Evolutionary conservation across 768 basidiomycete species (phyloP).

Genomic region (Cytidiella melzeri): DNA sequence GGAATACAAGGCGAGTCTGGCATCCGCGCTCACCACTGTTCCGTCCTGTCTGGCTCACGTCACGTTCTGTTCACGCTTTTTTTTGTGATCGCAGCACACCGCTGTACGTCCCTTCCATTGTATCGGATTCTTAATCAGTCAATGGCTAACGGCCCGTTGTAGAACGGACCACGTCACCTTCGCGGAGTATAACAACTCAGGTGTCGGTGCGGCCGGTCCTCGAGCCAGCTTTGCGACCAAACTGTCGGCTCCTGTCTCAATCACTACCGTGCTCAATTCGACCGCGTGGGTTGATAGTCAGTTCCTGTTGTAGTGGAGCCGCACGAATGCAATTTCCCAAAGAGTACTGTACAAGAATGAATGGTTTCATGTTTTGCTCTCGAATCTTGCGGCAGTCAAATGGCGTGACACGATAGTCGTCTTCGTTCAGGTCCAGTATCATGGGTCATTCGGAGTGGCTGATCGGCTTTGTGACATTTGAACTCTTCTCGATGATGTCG

Average conservation of each 20-base stretch:
- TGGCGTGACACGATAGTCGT: neutral
- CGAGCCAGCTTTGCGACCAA: conserved; percentile 25
- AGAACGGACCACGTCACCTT: conserved; percentile 26
- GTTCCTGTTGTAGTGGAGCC: conserved; percentile 10
- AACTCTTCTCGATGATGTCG: neutral
- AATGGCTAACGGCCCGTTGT: neutral
- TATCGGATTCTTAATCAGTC: neutral
- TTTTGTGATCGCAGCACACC: conserved; percentile 14
- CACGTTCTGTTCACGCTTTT: neutral
- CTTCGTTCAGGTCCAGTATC: conserved; percentile 4
- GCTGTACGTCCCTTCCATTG: conserved; percentile 11
- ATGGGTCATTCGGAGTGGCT: neutral
- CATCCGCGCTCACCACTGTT: neutral
- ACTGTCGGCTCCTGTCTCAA: conserved; percentile 17
- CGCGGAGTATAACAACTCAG: conserved; percentile 26
- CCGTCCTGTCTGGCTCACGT: neutral
- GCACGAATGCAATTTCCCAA: neutral
- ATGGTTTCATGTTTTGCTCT: neutral
- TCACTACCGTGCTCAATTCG: conserved; percentile 17
- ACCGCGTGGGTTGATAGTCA: conserved; percentile 17
- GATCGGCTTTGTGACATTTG: conserved; percentile 1
- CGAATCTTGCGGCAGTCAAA: neutral
- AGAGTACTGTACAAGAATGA: neutral
- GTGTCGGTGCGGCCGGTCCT: conserved; percentile 15
- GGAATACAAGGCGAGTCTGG: conserved; percentile 14